Conservation (phyloP, 2,329 filamentous ascomycete genomes). For the Akanthomyces muscarius region DNA sequence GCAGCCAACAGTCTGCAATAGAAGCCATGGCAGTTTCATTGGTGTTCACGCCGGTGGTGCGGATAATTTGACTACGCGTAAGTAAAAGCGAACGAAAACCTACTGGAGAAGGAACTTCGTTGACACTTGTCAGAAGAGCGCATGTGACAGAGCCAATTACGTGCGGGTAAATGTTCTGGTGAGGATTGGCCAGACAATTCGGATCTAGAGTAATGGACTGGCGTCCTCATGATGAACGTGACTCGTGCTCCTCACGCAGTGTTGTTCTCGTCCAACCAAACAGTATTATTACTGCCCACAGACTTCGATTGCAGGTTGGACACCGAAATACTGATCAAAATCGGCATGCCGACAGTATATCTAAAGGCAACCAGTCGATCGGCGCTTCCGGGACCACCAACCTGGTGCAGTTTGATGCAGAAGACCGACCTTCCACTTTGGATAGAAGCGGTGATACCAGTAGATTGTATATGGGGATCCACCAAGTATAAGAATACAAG, state of each 20-base stretch:
- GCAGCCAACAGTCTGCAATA: no score
- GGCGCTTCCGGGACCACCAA: slow-evolving; percentile 20
- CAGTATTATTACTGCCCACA: slow-evolving; percentile 19
- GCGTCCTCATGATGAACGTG: slow-evolving; percentile 20
- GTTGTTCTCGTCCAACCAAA: slow-evolving; percentile 20
- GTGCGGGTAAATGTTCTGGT: slow-evolving; percentile 20
- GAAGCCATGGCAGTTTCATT: no score
- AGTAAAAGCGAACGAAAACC: no score
- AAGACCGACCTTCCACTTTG: slow-evolving; percentile 17
- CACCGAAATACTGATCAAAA: slow-evolving; percentile 17
- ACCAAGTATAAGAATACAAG: neutral
- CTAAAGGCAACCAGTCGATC: slow-evolving; percentile 19
- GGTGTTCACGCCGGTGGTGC: no score
- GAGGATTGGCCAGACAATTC: slow-evolving; percentile 9
- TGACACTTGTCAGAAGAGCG: neutral
- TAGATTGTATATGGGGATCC: slow-evolving; percentile 21
- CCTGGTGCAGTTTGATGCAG: slow-evolving; percentile 20
- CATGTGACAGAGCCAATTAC: slow-evolving; percentile 18
- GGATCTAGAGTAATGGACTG: slow-evolving; percentile 20
- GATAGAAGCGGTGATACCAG: slow-evolving; percentile 9
- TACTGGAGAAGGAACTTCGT: no score
- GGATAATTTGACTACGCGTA: no score
- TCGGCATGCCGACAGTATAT: slow-evolving; percentile 18
- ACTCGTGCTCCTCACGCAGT: slow-evolving; percentile 20
- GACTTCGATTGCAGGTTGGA: slow-evolving; percentile 18